These are phyloP conservation scores for Clonostachys rosea DNA, from an alignment of 2,329 filamentous ascomycete species.

Conservation along the genomic window DNA sequence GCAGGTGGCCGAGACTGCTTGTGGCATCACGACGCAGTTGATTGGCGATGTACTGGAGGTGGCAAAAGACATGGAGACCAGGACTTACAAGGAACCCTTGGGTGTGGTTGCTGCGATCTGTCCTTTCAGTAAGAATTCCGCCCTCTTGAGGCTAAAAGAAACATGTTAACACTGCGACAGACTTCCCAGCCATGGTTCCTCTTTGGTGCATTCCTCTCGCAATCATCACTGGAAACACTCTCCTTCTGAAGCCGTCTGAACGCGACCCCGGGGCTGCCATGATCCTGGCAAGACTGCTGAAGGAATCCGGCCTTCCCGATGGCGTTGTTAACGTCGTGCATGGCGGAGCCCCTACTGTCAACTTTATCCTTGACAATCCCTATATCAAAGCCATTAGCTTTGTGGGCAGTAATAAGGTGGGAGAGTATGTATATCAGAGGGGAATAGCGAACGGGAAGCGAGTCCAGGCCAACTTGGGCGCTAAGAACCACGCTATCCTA, in stretches of 20 bases:
- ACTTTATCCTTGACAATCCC: conserved; percentile 76
- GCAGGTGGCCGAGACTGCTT: conserved; percentile 73
- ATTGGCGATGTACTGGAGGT: conserved; percentile 74
- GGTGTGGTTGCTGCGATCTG: conserved; percentile 76
- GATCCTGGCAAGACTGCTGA: conserved; percentile 71
- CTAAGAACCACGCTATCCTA: conserved; percentile 78
- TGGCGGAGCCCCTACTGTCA: conserved; percentile 68
- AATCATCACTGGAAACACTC: conserved; percentile 72
- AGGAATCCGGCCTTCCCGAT: conserved; percentile 70
- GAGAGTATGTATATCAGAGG: conserved; percentile 73
- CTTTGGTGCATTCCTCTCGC: conserved; percentile 79
- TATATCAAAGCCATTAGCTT: conserved; percentile 35
- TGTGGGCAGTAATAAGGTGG: conserved; percentile 58
- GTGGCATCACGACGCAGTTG: conserved; percentile 67
- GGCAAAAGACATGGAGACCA: conserved; percentile 82
- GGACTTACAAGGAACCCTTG: conserved; percentile 68
- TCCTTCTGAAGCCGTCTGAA: conserved; percentile 76
- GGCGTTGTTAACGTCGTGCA: conserved; percentile 76
- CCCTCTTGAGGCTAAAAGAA: too few species aligned
- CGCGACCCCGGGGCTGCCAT: conserved; percentile 74
- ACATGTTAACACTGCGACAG: too few species aligned
- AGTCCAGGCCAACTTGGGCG: conserved; percentile 76
- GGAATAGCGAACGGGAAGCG: conserved; percentile 76
- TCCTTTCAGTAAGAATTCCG: conserved; percentile 61
- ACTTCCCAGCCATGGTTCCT: conserved; percentile 83